These are phyloP conservation scores for Venturia aucupariae DNA, from an alignment of 2,329 filamentous ascomycete genomes.

Conservation along the genomic window DNA sequence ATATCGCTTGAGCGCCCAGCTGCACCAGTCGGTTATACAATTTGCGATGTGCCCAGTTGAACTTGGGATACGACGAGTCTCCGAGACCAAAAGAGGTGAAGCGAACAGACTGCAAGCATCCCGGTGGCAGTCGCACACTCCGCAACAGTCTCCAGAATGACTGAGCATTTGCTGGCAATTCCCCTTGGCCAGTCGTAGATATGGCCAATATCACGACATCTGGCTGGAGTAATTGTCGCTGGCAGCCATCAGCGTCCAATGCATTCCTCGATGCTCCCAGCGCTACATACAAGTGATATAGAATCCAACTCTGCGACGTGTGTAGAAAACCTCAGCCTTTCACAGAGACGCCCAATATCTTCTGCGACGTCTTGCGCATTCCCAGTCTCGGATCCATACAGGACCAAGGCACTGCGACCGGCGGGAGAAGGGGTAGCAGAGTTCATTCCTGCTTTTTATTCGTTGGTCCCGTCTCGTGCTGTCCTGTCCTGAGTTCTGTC, in stretches of 20 bases:
- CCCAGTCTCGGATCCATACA: conserved; percentile 93
- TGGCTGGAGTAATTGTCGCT: conserved; percentile 37
- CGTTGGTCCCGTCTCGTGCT: neutral
- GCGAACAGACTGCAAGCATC: conserved; percentile 56
- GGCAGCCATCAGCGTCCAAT: conserved; percentile 3
- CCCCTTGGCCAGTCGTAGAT: conserved; percentile 91
- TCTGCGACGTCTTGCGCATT: conserved; percentile 87
- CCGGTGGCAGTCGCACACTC: conserved; percentile 63
- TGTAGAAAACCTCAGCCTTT: conserved; percentile 70
- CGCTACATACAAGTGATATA: conserved; percentile 57
- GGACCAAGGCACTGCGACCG: conserved; percentile 52
- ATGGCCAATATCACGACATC: conserved; percentile 66
- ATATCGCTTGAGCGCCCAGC: conserved; percentile 69
- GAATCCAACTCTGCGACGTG: conserved; percentile 69
- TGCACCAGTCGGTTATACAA: conserved; percentile 75
- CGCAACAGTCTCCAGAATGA: conserved; percentile 79
- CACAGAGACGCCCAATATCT: conserved; percentile 64
- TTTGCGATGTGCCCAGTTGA: conserved; percentile 88
- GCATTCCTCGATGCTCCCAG: neutral
- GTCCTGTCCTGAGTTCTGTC: too few species aligned
- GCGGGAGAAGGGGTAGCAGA: conserved; percentile 2
- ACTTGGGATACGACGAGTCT: conserved; percentile 91
- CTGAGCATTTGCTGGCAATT: conserved; percentile 75
- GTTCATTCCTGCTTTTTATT: conserved; percentile 6
- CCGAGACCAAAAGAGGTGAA: conserved; percentile 89